Conservation (phyloP, 1,284 basidiomycete genomes). For the Puccinia novopanici region DNA sequence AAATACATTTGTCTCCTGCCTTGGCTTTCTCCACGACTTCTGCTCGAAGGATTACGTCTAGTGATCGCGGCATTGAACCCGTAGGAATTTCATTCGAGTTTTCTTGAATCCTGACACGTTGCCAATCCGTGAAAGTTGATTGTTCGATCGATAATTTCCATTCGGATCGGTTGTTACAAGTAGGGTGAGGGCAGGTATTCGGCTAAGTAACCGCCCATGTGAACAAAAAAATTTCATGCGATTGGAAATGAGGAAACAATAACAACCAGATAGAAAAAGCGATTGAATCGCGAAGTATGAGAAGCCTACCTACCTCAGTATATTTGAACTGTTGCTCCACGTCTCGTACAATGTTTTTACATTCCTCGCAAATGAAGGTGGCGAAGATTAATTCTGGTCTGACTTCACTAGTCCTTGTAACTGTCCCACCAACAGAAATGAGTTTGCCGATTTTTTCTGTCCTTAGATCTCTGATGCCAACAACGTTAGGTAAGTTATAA, state of each 20-base stretch:
- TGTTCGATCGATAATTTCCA: conserved; percentile 97
- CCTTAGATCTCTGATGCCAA: conserved; percentile 89
- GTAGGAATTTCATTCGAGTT: conserved; percentile 99
- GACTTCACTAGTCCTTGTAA: conserved; percentile 96
- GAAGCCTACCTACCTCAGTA: conserved; percentile 74
- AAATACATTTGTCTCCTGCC: conserved; percentile 97
- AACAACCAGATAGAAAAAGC: no score
- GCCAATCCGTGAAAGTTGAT: conserved; percentile 98
- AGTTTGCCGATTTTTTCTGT: conserved; percentile 91
- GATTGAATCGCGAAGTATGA: not conserved
- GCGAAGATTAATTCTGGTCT: conserved; percentile 91
- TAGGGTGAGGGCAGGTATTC: conserved; percentile 85
- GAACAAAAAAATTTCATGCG: not conserved
- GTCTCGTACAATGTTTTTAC: conserved; percentile 82
- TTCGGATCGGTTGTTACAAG: conserved; percentile 81
- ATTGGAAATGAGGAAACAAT: not conserved
- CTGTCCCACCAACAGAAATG: conserved; percentile 91
- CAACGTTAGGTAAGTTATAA: conserved; percentile 89
- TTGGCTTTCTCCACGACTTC: conserved; percentile 97
- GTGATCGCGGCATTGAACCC: conserved; percentile 89
- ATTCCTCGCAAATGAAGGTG: conserved; percentile 88
- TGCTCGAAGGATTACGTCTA: conserved; percentile 92
- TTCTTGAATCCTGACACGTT: conserved; percentile 98
- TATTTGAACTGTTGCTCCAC: conserved; percentile 99
- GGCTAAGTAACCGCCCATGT: conserved; percentile 65